Conservation (phyloP, 805 yeast genomes). For the Isabelozyma pseudorhagii region DNA sequence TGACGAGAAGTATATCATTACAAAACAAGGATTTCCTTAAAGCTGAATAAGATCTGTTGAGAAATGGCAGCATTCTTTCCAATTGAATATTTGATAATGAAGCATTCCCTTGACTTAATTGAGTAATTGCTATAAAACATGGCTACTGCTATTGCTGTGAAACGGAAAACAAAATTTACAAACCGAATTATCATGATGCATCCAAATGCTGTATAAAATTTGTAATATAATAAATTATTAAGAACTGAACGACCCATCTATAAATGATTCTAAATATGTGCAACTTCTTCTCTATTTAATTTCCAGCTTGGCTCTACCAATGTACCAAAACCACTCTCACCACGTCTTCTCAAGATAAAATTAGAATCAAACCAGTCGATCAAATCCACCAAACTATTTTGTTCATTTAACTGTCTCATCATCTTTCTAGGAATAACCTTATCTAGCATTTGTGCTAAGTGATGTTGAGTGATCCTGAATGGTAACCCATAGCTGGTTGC, state of each 20-base stretch:
- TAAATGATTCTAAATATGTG: constrained; percentile 5
- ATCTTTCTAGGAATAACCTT: constrained; percentile 33
- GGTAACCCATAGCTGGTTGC: constrained; percentile 81
- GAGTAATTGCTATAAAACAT: no score
- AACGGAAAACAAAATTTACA: no score
- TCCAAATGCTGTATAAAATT: not conserved
- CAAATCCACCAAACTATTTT: constrained; percentile 56
- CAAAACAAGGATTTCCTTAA: constrained; percentile 55
- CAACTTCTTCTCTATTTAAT: constrained; percentile 5
- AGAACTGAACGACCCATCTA: not conserved
- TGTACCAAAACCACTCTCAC: constrained; percentile 69
- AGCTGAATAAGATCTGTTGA: not conserved
- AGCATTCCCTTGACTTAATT: no score
- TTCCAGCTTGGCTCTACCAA: constrained; percentile 34
- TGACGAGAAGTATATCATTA: constrained; percentile 80
- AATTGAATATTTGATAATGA: no score
- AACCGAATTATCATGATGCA: no score
- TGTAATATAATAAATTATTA: not conserved
- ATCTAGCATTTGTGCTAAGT: constrained; percentile 82
- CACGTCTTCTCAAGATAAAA: constrained; percentile 63
- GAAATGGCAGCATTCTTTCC: no score
- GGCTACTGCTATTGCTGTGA: no score
- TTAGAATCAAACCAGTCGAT: constrained; percentile 78
- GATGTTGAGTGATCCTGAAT: constrained; percentile 81
- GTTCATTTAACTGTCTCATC: constrained; percentile 58